phyloP scores from a whole-genome alignment of 2,329 filamentous ascomycete species.

The Ophiocordyceps camponoti-leonardi region DNA sequence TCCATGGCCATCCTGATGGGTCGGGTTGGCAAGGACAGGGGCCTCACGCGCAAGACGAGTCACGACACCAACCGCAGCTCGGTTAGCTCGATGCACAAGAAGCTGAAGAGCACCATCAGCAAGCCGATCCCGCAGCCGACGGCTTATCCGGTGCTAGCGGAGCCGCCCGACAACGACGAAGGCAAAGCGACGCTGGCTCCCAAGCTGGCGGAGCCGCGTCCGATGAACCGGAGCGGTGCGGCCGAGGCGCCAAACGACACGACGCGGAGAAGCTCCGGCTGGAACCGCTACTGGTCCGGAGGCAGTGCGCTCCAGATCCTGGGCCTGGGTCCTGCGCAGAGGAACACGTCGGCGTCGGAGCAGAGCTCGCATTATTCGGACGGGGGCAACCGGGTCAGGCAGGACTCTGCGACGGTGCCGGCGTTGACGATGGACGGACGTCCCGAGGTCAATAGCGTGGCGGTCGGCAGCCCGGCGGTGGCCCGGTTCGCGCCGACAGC shows the following conservation, averaged over 20 bases:
- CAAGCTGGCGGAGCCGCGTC: constrained; percentile 16
- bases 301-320: constrained; percentile 52
- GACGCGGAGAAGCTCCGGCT: constrained; percentile 49
- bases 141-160: constrained; percentile 13
- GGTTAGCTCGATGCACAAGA: constrained; percentile 37
- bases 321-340: constrained; percentile 33
- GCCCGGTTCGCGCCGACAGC: constrained; percentile 37
- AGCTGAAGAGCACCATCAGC: constrained; percentile 45
- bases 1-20: constrained; percentile 52
- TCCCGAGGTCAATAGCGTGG: constrained; percentile 46
- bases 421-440: constrained; percentile 48
- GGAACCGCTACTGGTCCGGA: constrained; percentile 64
- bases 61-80: constrained; percentile 33
- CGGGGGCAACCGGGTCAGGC: constrained; percentile 25
- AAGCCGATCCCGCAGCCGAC: constrained; percentile 37
- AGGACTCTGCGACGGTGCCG: constrained; percentile 53
- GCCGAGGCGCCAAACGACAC: constrained; percentile 19
- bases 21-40: constrained; percentile 31
- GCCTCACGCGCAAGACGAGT: constrained; percentile 35
- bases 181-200: constrained; percentile 21
- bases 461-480: constrained; percentile 52
- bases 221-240: constrained; percentile 12
- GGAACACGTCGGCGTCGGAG: constrained; percentile 36
- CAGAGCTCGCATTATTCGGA: constrained; percentile 38
- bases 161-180: constrained; percentile 19